Conservation (phyloP, 2,329 filamentous ascomycete species). For the Periconia sp. region DNA sequence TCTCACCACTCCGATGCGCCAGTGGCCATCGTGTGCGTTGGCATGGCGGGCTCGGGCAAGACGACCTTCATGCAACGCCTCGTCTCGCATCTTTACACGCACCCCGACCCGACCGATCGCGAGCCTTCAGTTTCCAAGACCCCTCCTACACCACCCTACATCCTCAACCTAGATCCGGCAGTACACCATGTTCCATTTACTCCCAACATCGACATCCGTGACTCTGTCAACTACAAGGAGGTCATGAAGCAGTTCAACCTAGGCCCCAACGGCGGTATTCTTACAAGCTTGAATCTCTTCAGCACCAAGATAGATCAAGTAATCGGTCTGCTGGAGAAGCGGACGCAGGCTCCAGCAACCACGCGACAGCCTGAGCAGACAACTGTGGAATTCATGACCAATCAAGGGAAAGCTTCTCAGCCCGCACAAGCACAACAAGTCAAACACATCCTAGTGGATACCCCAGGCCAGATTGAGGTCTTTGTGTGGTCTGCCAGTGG, state of each 20-base stretch:
- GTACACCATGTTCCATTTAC: constrained; percentile 94
- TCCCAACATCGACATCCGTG: constrained; percentile 97
- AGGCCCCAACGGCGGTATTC: constrained; percentile 93
- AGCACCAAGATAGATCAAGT: constrained; percentile 98
- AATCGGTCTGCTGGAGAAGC: constrained; percentile 86
- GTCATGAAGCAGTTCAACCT: constrained; percentile 99
- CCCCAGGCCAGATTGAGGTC: constrained; percentile 96
- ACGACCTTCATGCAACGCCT: constrained; percentile 99
- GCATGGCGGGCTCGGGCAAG: constrained; percentile 98
- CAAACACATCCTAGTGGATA: constrained; percentile 89
- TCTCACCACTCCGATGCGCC: constrained; percentile 50
- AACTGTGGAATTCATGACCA: constrained; percentile 44
- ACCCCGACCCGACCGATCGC: constrained; percentile 60
- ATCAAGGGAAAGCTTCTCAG: constrained; percentile 34
- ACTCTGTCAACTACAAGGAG: constrained; percentile 98
- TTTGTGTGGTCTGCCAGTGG: constrained; percentile 98
- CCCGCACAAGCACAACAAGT: constrained; percentile 60
- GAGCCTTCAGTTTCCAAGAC: constrained; percentile 37
- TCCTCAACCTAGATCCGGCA: constrained; percentile 95
- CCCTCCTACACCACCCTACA: constrained; percentile 73
- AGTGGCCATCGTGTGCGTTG: constrained; percentile 87
- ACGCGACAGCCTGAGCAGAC: constrained; percentile 33
- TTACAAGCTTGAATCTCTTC: constrained; percentile 95
- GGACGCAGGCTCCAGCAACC: constrained; percentile 64
- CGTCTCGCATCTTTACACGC: constrained; percentile 85